Evolutionary conservation across 1,284 basidiomycete species (phyloP), one percentile per base, ranked within the genome.

Genomic region (Testicularia cyperi): DNA sequence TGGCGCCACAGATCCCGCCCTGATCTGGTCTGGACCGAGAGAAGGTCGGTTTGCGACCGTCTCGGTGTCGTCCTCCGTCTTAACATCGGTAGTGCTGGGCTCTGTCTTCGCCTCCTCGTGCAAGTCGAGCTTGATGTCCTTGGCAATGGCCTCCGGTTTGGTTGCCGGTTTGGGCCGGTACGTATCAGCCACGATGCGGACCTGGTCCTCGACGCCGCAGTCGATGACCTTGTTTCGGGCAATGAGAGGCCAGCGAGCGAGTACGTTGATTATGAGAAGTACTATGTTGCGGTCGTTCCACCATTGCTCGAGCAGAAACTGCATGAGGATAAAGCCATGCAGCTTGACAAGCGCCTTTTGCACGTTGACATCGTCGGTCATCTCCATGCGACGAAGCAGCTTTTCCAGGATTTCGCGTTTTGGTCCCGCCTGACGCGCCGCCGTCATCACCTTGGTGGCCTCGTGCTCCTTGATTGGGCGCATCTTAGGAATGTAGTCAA

Each of bases 301-400:
- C 71, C 91, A 82, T 69, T 97, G 92, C 36, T 88, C 84, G 23
- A 97, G 79, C 32, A 97, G 82, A 72, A 88, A 90, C 35, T 84
- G 86, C 89, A 97, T 92, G 18, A 94, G 80, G 77, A 87, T 89
- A 75, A 95, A 92, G 1, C 92, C 92, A 77, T 95, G 90, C 71
- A 97, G 80, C 22, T 92, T 87, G 84, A 96, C 89, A 41, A 97
- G 81, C 72, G 90, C 85, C 32, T 90, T 83, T 26, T 92, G 82
- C 15, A 90, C 85, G 0, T 83, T 81, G 31, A 84, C 82, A 48
- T 95, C 90, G 27, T 87, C 85, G 1, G 92, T 94, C 66, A 94
- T 86, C 88, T 92, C 73, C 63, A 98, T 85, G 53, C 95, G 86
- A 44, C 85, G 85, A 16, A 99, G 81, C 8, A 98, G 79, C 73